These are phyloP conservation scores for Tremella yokohamensis DNA, from an alignment of 768 basidiomycete species.

Conservation along the genomic window DNA sequence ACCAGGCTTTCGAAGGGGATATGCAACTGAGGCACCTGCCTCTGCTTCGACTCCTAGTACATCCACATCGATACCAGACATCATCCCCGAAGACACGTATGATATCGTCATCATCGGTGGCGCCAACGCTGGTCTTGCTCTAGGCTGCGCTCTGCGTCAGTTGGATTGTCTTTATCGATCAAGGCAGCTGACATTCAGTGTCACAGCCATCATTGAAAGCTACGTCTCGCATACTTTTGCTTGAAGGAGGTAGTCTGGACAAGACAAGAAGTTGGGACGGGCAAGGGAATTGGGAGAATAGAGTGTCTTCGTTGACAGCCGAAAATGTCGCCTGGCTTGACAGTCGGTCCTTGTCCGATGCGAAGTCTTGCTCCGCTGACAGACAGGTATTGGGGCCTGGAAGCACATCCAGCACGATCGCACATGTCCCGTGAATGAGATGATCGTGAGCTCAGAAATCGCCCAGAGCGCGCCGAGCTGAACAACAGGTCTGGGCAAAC, in stretches of 20 bases:
- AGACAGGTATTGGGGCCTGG: conserved; percentile 80
- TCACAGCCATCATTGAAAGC: conserved; percentile 58
- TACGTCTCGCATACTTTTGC: conserved; percentile 63
- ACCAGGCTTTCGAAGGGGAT: not conserved
- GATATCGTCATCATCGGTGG: conserved; percentile 95
- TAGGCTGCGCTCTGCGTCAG: conserved; percentile 81
- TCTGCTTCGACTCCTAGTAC: not conserved
- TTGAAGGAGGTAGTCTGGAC: conserved; percentile 76
- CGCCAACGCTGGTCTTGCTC: conserved; percentile 82
- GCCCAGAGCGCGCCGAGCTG: not conserved
- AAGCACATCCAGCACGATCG: conserved; percentile 64
- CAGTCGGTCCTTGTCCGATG: conserved; percentile 34
- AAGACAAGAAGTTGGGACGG: conserved; percentile 66
- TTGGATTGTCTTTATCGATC: conserved; percentile 2
- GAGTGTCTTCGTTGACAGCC: conserved; percentile 51
- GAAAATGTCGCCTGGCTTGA: conserved; percentile 49
- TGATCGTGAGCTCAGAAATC: conserved; percentile 62
- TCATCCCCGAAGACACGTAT: conserved; percentile 51
- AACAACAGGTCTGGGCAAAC: conserved; percentile 64
- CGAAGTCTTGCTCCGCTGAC: conserved; percentile 13
- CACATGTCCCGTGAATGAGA: conserved; percentile 71
- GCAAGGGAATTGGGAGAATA: conserved; percentile 48
- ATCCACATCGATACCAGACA: conserved; percentile 11
- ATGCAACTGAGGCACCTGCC: not conserved
- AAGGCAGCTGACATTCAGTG: conserved; percentile 52